Percentiles rank a stretch among this genome's conserved stretches.
Conservation (phyloP, 108 stramenopile genomes). For the Asterionellopsis glacialis region DNA sequence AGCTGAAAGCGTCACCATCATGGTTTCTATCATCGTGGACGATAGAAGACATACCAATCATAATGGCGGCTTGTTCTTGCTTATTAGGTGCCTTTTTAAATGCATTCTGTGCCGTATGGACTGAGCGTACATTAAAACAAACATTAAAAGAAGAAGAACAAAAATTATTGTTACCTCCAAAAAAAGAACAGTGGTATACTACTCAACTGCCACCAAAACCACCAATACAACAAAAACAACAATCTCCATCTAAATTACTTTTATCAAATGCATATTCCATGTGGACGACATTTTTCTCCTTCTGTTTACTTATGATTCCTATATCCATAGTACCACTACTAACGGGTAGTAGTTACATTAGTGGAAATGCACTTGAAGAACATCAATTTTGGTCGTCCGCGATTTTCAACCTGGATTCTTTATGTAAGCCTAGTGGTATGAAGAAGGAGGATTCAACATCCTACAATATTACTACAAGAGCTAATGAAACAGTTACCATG, state of each 20-base stretch:
- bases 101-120: conserved; percentile 5
- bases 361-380: background rate
- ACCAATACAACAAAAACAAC: background rate
- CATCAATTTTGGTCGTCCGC: background rate
- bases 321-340: too few relatives aligned
- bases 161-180: background rate
- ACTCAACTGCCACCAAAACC: too few relatives aligned
- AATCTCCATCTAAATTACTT: conserved; percentile 9
- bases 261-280: conserved; percentile 12
- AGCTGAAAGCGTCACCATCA: too few relatives aligned
- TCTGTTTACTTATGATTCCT: too few relatives aligned
- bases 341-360: too few relatives aligned
- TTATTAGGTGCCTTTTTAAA: conserved; percentile 4
- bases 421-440: too few relatives aligned
- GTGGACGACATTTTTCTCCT: conserved; percentile 12
- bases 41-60: too few relatives aligned
- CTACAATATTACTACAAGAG: background rate
- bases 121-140: conserved; percentile 4
- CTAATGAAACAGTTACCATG: background rate
- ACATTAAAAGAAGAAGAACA: conserved; percentile 6
- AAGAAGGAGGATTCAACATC: too few relatives aligned
- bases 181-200: too few relatives aligned
- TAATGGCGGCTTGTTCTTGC: background rate
- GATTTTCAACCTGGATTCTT: background rate
- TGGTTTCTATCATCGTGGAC: too few relatives aligned